A percentile compares a stretch with the other conserved stretches of the same genome.
These are phyloP conservation scores for Daldinia grandis DNA, from an alignment of 495 filamentous ascomycete species.

Conservation along the genomic window DNA sequence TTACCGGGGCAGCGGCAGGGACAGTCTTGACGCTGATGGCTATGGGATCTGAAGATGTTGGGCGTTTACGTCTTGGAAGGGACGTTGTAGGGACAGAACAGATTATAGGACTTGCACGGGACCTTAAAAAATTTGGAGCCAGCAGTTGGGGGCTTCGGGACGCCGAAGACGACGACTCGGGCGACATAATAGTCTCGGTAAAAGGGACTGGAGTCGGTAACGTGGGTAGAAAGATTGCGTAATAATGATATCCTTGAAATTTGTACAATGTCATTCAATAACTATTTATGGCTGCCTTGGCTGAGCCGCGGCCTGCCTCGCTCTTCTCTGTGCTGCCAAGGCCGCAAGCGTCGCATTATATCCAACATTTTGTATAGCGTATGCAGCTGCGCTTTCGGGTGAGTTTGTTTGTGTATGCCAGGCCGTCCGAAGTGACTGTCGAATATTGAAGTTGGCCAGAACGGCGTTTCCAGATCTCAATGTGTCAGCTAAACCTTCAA, in stretches of 20 bases:
- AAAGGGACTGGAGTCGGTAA: conserved; percentile 96
- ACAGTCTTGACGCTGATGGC: conserved; percentile 90
- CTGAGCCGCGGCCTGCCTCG: conserved; percentile 44
- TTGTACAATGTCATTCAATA: conserved; percentile 38
- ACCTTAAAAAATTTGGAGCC: conserved; percentile 83
- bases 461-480: conserved; percentile 74
- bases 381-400: conserved; percentile 56
- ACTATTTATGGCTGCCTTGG: conserved; percentile 40
- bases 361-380: conserved; percentile 59
- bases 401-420: conserved; percentile 59
- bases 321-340: conserved; percentile 55
- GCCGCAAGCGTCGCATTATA: conserved; percentile 59
- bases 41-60: conserved; percentile 81
- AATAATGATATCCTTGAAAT: conserved; percentile 49
- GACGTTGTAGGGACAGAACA: conserved; percentile 83
- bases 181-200: conserved; percentile 85
- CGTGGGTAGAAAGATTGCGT: conserved; percentile 92
- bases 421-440: conserved; percentile 70
- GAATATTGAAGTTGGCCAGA: conserved; percentile 73
- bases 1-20: conserved; percentile 70
- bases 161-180: conserved; percentile 68
- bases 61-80: conserved; percentile 66
- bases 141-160: conserved; percentile 85
- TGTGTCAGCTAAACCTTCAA: conserved; percentile 62
- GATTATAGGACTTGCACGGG: conserved; percentile 79